Percentiles rank a stretch among this genome's conserved stretches.
These are phyloP conservation scores for Amoeboaphelidium occidentale DNA, from an alignment of 371 early-diverging fungal species.

Conservation along the genomic window DNA sequence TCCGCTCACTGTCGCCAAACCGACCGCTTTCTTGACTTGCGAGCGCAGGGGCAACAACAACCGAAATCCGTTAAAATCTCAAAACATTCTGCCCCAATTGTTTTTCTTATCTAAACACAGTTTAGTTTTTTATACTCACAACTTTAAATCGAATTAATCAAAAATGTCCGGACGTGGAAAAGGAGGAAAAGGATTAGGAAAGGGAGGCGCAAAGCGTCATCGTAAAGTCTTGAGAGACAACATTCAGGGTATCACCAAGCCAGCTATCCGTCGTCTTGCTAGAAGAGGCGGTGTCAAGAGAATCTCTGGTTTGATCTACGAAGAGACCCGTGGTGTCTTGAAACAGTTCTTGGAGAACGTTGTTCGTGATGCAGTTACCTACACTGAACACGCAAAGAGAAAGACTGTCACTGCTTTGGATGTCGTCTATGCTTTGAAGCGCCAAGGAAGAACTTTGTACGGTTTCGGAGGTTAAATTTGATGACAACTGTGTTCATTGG, in stretches of 20 bases:
- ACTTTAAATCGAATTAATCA: conserved; percentile 2
- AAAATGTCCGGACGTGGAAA: conserved; percentile 84
- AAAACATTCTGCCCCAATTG: not conserved
- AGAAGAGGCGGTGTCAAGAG: conserved; percentile 99
- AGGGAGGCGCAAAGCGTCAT: conserved; percentile 95
- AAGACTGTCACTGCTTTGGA: conserved; percentile 90
- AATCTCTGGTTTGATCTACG: conserved; percentile 97
- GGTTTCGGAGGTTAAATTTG: conserved; percentile 21
- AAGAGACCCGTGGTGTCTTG: conserved; percentile 91
- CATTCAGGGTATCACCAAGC: conserved; percentile 97
- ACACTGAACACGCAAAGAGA: conserved; percentile 98
- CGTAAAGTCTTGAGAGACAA: conserved; percentile 96
- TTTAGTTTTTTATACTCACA: not conserved
- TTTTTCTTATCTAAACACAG: not conserved
- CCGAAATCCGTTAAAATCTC: too few relatives aligned
- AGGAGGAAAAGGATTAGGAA: conserved; percentile 93
- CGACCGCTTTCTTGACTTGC: too few relatives aligned
- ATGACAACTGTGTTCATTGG: not conserved
- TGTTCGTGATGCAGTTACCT: conserved; percentile 92
- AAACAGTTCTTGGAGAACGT: conserved; percentile 95
- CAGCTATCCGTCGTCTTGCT: conserved; percentile 99
- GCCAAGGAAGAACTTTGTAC: conserved; percentile 90
- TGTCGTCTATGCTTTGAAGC: conserved; percentile 93
- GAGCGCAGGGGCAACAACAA: too few relatives aligned
- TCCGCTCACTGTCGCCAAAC: too few relatives aligned